These are phyloP conservation scores for Brasenia schreberi DNA, from an alignment of 164 flowering plant genomes.

Conservation along the genomic window DNA sequence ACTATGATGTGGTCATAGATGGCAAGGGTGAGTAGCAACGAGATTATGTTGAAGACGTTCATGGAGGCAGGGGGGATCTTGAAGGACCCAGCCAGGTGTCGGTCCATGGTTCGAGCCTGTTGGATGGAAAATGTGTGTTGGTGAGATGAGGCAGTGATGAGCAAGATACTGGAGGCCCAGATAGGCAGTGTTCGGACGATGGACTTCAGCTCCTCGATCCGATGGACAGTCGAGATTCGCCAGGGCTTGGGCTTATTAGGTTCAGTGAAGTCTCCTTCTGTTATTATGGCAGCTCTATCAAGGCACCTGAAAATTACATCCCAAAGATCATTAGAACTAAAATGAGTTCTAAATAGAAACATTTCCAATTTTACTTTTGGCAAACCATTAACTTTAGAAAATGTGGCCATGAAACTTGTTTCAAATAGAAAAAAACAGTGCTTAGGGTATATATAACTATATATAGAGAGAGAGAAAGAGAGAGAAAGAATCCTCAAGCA, in stretches of 20 bases:
- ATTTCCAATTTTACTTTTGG: no score
- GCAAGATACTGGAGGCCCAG: slow-evolving; percentile 11
- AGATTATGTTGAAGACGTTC: slow-evolving; percentile 11
- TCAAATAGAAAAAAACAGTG: no score
- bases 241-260: slow-evolving; percentile 6
- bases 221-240: slow-evolving; percentile 13
- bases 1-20: slow-evolving; percentile 8
- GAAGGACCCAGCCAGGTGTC: slow-evolving; percentile 11
- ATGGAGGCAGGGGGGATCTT: slow-evolving; percentile 12
- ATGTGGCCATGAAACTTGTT: no score
- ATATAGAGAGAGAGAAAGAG: no score
- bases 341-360: no score
- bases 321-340: neutral
- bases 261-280: slow-evolving; percentile 1
- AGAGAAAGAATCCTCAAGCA: no score
- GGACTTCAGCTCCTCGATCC: slow-evolving; percentile 16
- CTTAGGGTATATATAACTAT: no score
- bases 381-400: no score
- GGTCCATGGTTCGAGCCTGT: slow-evolving; percentile 15
- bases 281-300: slow-evolving; percentile 12
- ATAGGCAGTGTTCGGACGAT: slow-evolving; percentile 13
- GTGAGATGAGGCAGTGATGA: slow-evolving; percentile 8
- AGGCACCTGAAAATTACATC: slow-evolving; percentile 4
- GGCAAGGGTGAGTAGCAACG: slow-evolving; percentile 5
- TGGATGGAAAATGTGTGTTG: slow-evolving; percentile 12